phyloP scores from a whole-genome alignment of 148 eudicot genomes.

The Silene latifolia region DNA sequence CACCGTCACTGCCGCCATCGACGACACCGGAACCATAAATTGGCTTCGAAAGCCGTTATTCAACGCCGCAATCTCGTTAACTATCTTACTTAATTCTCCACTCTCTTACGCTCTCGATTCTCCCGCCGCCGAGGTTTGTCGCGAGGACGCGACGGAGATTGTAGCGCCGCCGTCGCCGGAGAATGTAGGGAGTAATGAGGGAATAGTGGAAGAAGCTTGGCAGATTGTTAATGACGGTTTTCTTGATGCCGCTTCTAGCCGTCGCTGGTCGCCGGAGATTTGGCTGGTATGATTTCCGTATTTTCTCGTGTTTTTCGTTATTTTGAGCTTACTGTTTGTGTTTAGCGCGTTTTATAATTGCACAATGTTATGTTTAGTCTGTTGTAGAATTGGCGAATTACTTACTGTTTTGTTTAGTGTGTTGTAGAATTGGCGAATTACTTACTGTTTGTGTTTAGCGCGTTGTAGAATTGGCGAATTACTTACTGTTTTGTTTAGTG shows the following conservation, averaged over 20 bases:
- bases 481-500: no score
- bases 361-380: not conserved
- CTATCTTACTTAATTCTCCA: conserved; percentile 36
- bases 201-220: conserved; percentile 92
- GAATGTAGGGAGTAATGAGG: conserved; percentile 42
- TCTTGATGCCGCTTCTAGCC: conserved; percentile 42
- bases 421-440: no score
- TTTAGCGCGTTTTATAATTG: not conserved
- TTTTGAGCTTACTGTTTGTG: not conserved
- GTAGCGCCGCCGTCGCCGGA: conserved; percentile 15
- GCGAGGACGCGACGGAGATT: conserved; percentile 33
- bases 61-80: conserved; percentile 38
- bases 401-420: not conserved
- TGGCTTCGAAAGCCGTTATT: conserved; percentile 34
- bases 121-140: conserved; percentile 30
- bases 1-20: conserved; percentile 2
- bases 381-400: no score
- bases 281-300: conserved; percentile 56
- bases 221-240: conserved; percentile 75
- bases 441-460: no score
- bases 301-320: not conserved
- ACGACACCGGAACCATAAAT: not conserved
- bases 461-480: no score
- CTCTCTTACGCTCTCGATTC: conserved; percentile 12
- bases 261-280: conserved; percentile 66